Evolutionary conservation across 257 asterid genomes (phyloP).

Genomic region (Capsicum pubescens): DNA sequence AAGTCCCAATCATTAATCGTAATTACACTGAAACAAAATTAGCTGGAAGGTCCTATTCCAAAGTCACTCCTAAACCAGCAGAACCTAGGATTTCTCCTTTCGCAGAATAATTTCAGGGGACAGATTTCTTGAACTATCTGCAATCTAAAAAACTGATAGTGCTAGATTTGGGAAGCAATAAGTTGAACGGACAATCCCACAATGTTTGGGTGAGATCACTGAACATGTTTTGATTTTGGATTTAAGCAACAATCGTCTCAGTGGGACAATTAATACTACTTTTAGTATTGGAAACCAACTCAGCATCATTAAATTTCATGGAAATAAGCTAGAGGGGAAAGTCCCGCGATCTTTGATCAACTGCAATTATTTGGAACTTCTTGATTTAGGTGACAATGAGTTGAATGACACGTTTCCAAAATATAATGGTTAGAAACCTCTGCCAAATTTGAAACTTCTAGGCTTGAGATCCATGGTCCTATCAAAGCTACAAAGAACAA

Average conservation of each 20-base stretch:
- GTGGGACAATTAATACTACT: background rate
- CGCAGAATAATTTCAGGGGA: background rate
- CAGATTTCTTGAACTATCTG: background rate
- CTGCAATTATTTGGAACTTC: background rate
- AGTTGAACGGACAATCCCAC: background rate
- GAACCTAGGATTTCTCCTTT: background rate
- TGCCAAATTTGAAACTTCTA: background rate
- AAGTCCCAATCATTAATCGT: too few relatives aligned
- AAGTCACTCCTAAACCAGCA: background rate
- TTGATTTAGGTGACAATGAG: slow-evolving; percentile 15
- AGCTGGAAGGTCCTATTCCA: background rate
- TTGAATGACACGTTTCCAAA: slow-evolving; percentile 10
- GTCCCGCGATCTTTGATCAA: slow-evolving; percentile 26
- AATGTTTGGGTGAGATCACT: background rate
- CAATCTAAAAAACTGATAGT: background rate
- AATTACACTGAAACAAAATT: too few relatives aligned
- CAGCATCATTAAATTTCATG: background rate
- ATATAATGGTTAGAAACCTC: slow-evolving; percentile 10
- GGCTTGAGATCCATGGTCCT: slow-evolving; percentile 22
- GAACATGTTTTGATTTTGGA: background rate
- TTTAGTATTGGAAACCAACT: background rate
- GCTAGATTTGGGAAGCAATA: background rate
- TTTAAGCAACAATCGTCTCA: background rate
- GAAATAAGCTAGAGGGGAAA: slow-evolving; percentile 20
- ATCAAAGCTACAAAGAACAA: background rate